Evolutionary conservation across 441 rosid species (phyloP).

Genomic region (Manihot esculenta): DNA sequence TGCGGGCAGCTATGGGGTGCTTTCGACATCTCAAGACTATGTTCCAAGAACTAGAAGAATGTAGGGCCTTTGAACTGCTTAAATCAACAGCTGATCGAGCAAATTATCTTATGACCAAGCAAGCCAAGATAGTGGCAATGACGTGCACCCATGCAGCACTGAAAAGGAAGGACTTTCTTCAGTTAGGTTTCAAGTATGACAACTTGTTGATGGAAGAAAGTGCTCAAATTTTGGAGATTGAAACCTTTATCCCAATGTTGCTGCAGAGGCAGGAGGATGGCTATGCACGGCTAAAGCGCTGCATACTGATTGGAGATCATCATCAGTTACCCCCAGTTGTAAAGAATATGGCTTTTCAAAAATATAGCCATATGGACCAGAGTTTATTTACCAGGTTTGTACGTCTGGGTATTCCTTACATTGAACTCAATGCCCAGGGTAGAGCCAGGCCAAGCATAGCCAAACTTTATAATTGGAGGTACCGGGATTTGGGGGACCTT

Average conservation of each 20-base stretch:
- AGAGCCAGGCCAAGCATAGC: slow-evolving; percentile 99
- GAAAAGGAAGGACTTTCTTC: slow-evolving; percentile 97
- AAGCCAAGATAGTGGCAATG: slow-evolving; percentile 99
- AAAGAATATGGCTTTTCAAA: slow-evolving; percentile 99
- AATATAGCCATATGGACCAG: slow-evolving; percentile 99
- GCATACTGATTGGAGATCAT: slow-evolving; percentile 98
- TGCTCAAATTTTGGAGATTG: slow-evolving; percentile 97
- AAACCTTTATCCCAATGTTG: slow-evolving; percentile 98
- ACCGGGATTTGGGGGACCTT: slow-evolving; percentile 96
- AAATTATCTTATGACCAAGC: slow-evolving; percentile 97
- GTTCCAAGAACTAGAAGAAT: slow-evolving; percentile 99
- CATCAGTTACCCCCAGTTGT: slow-evolving; percentile 99
- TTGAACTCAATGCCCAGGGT: slow-evolving; percentile 99
- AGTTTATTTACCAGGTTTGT: slow-evolving; percentile 98
- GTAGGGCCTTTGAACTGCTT: slow-evolving; percentile 98
- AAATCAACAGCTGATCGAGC: slow-evolving; percentile 99
- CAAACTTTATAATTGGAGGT: slow-evolving; percentile 95
- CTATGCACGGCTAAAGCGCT: slow-evolving; percentile 93
- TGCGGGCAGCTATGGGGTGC: slow-evolving; percentile 95
- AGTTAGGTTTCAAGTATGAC: slow-evolving; percentile 96
- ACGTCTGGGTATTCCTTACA: slow-evolving; percentile 96
- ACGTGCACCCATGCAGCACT: slow-evolving; percentile 99
- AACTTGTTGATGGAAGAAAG: slow-evolving; percentile 99
- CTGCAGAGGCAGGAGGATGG: slow-evolving; percentile 99
- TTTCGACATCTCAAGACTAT: slow-evolving; percentile 87